Evolutionary conservation across 345 rosid genomes (phyloP).

Genomic region (Nephelium lappaceum): DNA sequence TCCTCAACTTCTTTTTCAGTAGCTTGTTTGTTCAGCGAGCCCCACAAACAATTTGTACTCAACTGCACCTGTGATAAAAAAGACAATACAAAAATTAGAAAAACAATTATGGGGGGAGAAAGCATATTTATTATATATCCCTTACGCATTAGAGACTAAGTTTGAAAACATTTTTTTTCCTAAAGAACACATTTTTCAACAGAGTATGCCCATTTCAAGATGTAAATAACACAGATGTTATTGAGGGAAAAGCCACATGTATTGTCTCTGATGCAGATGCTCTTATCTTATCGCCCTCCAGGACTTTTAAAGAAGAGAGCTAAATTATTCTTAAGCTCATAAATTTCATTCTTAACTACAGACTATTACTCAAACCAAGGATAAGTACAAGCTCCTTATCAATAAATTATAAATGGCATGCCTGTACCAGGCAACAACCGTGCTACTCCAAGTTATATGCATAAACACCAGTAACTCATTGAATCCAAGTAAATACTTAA

Average conservation of each 20-base stretch:
- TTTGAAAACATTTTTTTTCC: neutral
- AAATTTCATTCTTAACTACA: neutral
- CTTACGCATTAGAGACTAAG: neutral
- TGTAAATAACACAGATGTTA: neutral
- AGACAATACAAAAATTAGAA: constrained; percentile 22
- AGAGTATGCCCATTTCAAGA: neutral
- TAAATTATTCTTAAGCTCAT: neutral
- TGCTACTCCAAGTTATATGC: neutral
- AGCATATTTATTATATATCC: neutral
- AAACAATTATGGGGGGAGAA: constrained; percentile 10
- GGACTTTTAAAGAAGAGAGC: neutral
- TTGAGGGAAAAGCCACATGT: neutral
- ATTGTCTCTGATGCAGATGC: neutral
- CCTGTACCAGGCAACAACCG: too few relatives aligned
- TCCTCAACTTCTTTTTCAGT: constrained; percentile 92
- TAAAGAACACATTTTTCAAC: neutral
- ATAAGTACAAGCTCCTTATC: neutral
- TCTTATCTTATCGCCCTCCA: neutral
- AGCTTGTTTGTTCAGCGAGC: constrained; percentile 91
- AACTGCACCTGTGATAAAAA: constrained; percentile 65
- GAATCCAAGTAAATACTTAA: neutral
- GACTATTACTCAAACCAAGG: neutral
- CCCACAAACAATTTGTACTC: constrained; percentile 96
- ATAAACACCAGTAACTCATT: too few relatives aligned
- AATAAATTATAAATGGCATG: neutral